Percentiles rank a stretch among this genome's conserved stretches.
phyloP scores from a whole-genome alignment of 805 yeast species.

The Saccharomycopsis fodiens region DNA sequence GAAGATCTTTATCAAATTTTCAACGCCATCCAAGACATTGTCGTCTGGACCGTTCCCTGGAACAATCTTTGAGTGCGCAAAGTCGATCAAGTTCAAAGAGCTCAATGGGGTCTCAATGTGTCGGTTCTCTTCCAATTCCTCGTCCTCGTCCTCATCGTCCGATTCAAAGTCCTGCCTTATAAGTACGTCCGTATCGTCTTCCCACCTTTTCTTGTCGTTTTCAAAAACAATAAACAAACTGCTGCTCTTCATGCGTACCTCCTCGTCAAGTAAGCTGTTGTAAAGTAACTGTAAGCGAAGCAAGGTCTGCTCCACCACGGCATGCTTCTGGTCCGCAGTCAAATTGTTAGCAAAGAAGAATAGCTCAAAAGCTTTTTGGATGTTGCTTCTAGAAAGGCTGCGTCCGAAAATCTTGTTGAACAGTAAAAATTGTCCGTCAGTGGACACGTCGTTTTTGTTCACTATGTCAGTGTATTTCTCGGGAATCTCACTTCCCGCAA shows the following conservation, averaged over 20 bases:
- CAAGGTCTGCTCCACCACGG: slow-evolving; percentile 39
- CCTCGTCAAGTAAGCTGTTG: slow-evolving; percentile 54
- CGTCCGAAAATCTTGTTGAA: slow-evolving; percentile 73
- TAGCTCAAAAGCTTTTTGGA: slow-evolving; percentile 37
- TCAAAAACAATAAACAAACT: slow-evolving; percentile 72
- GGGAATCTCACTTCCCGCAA: neutral
- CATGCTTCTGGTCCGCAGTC: slow-evolving; percentile 27
- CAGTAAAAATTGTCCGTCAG: slow-evolving; percentile 36
- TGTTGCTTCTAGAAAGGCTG: slow-evolving; percentile 35
- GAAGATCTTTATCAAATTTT: slow-evolving; percentile 44
- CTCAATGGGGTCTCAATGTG: slow-evolving; percentile 40
- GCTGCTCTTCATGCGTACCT: slow-evolving; percentile 60
- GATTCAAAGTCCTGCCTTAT: slow-evolving; percentile 30
- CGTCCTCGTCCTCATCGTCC: slow-evolving; percentile 28
- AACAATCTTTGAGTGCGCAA: slow-evolving; percentile 72
- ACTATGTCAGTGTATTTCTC: slow-evolving; percentile 13
- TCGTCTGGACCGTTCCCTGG: slow-evolving; percentile 67
- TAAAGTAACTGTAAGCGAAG: slow-evolving; percentile 59
- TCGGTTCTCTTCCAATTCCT: slow-evolving; percentile 25
- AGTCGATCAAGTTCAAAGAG: slow-evolving; percentile 67
- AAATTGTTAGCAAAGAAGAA: slow-evolving; percentile 37
- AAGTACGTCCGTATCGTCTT: slow-evolving; percentile 34
- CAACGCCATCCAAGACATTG: slow-evolving; percentile 62
- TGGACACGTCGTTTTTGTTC: slow-evolving; percentile 20
- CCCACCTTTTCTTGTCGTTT: slow-evolving; percentile 51